These are phyloP conservation scores for Plasmodium yoelii DNA, from an alignment of 169 alveolate species.

Conservation along the genomic window DNA sequence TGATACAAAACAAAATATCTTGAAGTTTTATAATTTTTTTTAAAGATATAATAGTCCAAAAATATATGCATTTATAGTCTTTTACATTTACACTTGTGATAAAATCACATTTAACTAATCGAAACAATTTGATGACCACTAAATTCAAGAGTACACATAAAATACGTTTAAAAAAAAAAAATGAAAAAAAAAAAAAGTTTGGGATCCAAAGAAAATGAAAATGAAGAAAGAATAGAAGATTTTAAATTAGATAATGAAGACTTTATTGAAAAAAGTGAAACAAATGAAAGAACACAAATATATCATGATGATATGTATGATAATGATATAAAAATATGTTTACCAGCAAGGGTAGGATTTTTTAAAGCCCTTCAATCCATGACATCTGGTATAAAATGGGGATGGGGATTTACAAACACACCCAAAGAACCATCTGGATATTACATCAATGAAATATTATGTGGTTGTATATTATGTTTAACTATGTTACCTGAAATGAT, in stretches of 20 bases:
- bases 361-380: slow-evolving; percentile 42
- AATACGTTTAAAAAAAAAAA: slow-evolving; percentile 9
- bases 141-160: neutral
- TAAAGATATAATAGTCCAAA: no score
- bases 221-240: slow-evolving; percentile 1
- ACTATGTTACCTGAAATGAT: slow-evolving; percentile 88
- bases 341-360: slow-evolving; percentile 67
- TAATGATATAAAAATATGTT: slow-evolving; percentile 68
- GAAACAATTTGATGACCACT: slow-evolving; percentile 3
- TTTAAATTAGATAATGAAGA: slow-evolving; percentile 2
- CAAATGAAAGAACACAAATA: slow-evolving; percentile 58
- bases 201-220: slow-evolving; percentile 3
- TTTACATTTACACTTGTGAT: no score
- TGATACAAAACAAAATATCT: no score
- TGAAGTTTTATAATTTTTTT: no score
- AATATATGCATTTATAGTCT: no score
- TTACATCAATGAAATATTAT: slow-evolving; percentile 82
- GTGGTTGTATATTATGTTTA: slow-evolving; percentile 85
- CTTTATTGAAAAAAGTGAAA: slow-evolving; percentile 33
- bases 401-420: slow-evolving; percentile 74
- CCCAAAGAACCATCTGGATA: slow-evolving; percentile 77
- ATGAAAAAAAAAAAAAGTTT: slow-evolving; percentile 32
- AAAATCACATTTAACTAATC: no score
- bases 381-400: slow-evolving; percentile 74
- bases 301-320: slow-evolving; percentile 59